phyloP scores from a whole-genome alignment of 2,329 filamentous ascomycete species.

The Exophiala lecanii-corni region DNA sequence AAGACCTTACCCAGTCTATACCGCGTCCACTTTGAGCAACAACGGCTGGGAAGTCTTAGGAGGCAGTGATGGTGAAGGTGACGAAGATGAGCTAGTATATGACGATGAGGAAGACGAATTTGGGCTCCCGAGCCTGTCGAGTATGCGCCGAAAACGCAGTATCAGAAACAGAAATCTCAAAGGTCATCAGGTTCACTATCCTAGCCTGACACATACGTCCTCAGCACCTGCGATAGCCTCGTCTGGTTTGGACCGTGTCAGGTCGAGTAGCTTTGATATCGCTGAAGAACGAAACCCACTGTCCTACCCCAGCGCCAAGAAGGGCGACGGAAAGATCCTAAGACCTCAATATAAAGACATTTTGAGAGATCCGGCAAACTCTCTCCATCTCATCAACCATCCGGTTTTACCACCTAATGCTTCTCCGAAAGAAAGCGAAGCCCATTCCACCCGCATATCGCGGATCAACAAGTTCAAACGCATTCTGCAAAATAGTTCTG shows the following conservation, averaged over 20 bases:
- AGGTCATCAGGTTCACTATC: constrained; percentile 14
- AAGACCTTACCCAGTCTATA: constrained; percentile 17
- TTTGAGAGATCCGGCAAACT: constrained; percentile 80
- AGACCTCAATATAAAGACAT: constrained; percentile 98
- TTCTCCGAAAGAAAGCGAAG: constrained; percentile 76
- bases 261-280: constrained; percentile 87
- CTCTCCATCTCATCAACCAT: constrained; percentile 89
- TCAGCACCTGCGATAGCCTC: constrained; percentile 18
- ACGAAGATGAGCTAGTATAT: constrained; percentile 66
- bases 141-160: constrained; percentile 70
- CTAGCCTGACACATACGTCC: constrained; percentile 16
- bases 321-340: constrained; percentile 89
- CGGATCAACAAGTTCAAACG: constrained; percentile 99
- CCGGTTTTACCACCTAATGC: constrained; percentile 69
- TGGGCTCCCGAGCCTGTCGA: constrained; percentile 85
- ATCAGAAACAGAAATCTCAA: constrained; percentile 33
- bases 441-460: constrained; percentile 78
- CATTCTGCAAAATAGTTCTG: constrained; percentile 85
- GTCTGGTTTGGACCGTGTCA: constrained; percentile 36
- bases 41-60: constrained; percentile 67
- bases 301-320: constrained; percentile 81
- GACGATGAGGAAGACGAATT: constrained; percentile 93
- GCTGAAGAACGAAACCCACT: constrained; percentile 80
- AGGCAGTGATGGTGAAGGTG: constrained; percentile 62
- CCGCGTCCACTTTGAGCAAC: constrained; percentile 69